Base-by-base conservation (phyloP, 371 early-diverging fungal species). In the Apophysomyces trapeziformis region DNA sequence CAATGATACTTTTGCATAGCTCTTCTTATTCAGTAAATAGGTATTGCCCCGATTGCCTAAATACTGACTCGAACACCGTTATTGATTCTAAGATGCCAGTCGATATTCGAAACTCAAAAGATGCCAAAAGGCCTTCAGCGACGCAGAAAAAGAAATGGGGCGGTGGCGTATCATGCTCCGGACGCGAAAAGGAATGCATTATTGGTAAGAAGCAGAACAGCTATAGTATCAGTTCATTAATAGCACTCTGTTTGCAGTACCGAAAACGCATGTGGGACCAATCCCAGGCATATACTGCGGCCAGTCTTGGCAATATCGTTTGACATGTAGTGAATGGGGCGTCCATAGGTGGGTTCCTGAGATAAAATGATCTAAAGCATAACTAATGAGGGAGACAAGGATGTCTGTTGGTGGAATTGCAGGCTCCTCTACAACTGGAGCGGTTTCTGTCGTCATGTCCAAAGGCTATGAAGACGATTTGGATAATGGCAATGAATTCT, bases 221-320 rank as follows among this genome's bases (percentile, higher is more conserved):
- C 7, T 11, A 21, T 21, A 18, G 54, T 7, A 16, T 50, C 4
- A 50, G n/a, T 8, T 50, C 32, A 26, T 26, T 26, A 26, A 26
- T 2, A 26, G 32, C 32, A 26, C 2, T 50, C 21, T 16, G 21
- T 21, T 60, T 4, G 26, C 50, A 68, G 79, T 76, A 1, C 66
- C 70, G 13, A 57, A 39, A 5, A 57, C 61, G 6, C 84, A 87
- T 60, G 64, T 79, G 7, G 90, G 90, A 0, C 64, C 82, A 5
- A 88, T 90, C 45, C 89, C 89, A 0, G 88, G 89, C 13, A 70
- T 90, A 14, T 80, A 79, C 43, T 87, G 86, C 57, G 89, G 90
- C 0, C 85, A 82, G 41, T 67, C 71, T 9, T 88, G 85, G 87
- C 54, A 50, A 16, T 77, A 69, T 58, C 70, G 86, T 8, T 69